Evolutionary conservation across 1,139 yeast species (phyloP), one percentile per base, ranked within the genome.

Genomic region (Chernovozyma aurita): DNA sequence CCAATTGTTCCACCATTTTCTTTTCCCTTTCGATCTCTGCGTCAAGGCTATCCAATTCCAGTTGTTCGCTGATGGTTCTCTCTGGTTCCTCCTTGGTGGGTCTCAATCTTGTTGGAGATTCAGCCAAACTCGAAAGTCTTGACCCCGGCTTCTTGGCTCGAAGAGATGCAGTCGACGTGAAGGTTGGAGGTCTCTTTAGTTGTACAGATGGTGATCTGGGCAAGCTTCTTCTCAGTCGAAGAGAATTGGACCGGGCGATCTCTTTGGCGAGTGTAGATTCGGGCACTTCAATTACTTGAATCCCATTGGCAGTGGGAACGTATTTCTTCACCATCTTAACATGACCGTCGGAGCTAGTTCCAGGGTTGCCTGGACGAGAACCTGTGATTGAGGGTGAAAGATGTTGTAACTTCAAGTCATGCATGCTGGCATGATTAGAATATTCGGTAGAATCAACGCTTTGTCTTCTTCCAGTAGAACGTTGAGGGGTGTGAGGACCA

Each of bases 251-350:
- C 32, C 76, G 49, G 1, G 65, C 63, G 13, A 70, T 55, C 42
- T 70, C 74, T 43, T 61, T 54, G 34, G 64, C 57, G 38, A 65
- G 50, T 32, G 55, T 54, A 8, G 57, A 50, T 42, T 65, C 73
- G 0, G 76, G 76, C 7, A 70, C 76, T 42, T 70, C 76, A 15
- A 70, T 55, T n/a, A 70, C 50, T 42, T 68, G 65, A 43, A 70
- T 68, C 22, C 76, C 76, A 25, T 61, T 68, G 3, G 74, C 69
- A 12, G 75, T 69, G 11, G 76, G 76, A 30, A 70, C 61, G 45
- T 70, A 70, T 35, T 65, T 67, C 40, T 70, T 70, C 11, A 70
- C 73, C 73, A 69, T 70, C 35, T 63, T 66, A 12, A 54, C 60
- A 5, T 24, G 30, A 25, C 28, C 28, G 30, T 15, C 30, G 15